phyloP scores from a whole-genome alignment of 2,329 filamentous ascomycete species.

The Dryadomyces quercivorus region DNA sequence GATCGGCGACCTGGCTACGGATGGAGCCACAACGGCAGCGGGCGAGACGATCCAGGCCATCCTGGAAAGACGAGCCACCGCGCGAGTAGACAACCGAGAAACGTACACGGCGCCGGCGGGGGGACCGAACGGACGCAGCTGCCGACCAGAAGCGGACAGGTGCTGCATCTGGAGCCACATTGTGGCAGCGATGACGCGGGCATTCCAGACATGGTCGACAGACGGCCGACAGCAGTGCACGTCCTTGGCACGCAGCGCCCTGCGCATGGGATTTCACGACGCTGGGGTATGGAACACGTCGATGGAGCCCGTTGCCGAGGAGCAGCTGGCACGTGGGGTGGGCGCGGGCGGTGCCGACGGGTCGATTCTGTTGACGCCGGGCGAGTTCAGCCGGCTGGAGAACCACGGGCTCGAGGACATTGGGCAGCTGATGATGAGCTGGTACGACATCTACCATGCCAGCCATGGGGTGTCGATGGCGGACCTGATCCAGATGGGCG shows the following conservation, averaged over 20 bases:
- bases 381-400: conserved; percentile 24
- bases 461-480: conserved; percentile 31
- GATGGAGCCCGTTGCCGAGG: not conserved
- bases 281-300: conserved; percentile 27
- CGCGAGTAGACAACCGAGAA: conserved; percentile 12
- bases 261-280: conserved; percentile 35
- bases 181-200: conserved; percentile 20
- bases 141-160: conserved; percentile 11
- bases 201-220: conserved; percentile 17
- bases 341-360: conserved; percentile 28
- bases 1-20: conserved; percentile 26
- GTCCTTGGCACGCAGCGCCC: conserved; percentile 26
- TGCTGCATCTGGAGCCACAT: conserved; percentile 29
- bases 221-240: conserved; percentile 8
- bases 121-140: conserved; percentile 14
- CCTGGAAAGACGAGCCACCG: conserved; percentile 13
- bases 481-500: conserved; percentile 40
- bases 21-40: conserved; percentile 19
- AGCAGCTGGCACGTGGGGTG: not conserved
- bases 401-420: conserved; percentile 35
- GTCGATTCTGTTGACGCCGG: conserved; percentile 27
- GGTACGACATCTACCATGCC: conserved; percentile 25
- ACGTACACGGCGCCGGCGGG: conserved; percentile 9
- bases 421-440: conserved; percentile 21
- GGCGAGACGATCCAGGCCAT: conserved; percentile 26